Evolutionary conservation across 2,329 filamentous ascomycete species (phyloP).

Genomic region (Aspergillus chevalieri): DNA sequence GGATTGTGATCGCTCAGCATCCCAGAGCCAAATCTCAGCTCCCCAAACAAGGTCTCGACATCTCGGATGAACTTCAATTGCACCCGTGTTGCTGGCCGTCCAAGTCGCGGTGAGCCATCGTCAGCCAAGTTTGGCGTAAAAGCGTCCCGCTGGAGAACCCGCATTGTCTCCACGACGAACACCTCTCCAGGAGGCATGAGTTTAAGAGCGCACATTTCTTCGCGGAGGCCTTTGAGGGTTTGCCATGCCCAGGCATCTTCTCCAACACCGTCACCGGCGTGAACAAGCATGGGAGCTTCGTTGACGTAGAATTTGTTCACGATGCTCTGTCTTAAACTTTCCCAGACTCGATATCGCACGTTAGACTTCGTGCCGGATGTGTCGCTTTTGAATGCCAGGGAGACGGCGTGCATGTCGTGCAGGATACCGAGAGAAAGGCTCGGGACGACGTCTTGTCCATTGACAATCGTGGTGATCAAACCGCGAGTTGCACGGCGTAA

Average conservation of each 20-base stretch:
- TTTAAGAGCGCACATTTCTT: conserved; percentile 63
- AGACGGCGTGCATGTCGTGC: conserved; percentile 67
- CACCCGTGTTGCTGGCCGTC: conserved; percentile 60
- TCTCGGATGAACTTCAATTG: conserved; percentile 66
- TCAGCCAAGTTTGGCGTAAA: conserved; percentile 44
- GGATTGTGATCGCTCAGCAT: conserved; percentile 74
- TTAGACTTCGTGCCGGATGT: conserved; percentile 61
- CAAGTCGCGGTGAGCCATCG: conserved; percentile 46
- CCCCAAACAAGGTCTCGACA: conserved; percentile 63
- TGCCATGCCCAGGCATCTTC: conserved; percentile 64
- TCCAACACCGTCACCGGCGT: conserved; percentile 48
- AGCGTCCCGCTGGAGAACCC: conserved; percentile 61
- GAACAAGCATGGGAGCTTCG: conserved; percentile 38
- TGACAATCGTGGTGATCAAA: conserved; percentile 67
- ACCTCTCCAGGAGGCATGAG: conserved; percentile 71
- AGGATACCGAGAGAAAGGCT: conserved; percentile 66
- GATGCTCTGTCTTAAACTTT: conserved; percentile 57
- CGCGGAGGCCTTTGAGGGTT: conserved; percentile 59
- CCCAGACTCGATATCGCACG: conserved; percentile 61
- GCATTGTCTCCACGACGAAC: conserved; percentile 63
- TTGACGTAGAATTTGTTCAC: conserved; percentile 56
- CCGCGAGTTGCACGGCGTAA: conserved; percentile 65
- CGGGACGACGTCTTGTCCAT: conserved; percentile 68
- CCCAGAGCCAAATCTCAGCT: conserved; percentile 64
- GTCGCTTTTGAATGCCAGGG: conserved; percentile 67